Evolutionary conservation across 768 basidiomycete species (phyloP).

Genomic region (Royoungia palumana): DNA sequence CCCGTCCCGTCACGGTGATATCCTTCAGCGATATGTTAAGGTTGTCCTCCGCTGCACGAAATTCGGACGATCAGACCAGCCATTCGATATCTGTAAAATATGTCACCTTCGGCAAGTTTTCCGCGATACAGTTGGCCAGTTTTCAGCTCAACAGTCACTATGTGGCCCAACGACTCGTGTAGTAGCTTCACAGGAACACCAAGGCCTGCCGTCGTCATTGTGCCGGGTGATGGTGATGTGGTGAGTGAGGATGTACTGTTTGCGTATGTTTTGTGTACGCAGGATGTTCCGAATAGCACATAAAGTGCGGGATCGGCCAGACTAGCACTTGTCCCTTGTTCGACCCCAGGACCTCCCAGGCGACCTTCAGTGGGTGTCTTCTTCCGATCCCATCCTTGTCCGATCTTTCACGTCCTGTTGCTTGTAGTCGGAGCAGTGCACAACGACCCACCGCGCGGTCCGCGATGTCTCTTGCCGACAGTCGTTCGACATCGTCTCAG

Average conservation of each 20-base stretch:
- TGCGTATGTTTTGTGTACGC: slow-evolving; percentile 22
- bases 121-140: slow-evolving; percentile 97
- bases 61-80: slow-evolving; percentile 18
- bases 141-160: slow-evolving; percentile 97
- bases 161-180: slow-evolving; percentile 93
- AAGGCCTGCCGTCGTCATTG: slow-evolving; percentile 55
- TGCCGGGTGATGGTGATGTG: slow-evolving; percentile 10
- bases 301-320: too few species aligned
- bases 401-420: background rate
- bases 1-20: slow-evolving; percentile 95
- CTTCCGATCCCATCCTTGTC: background rate
- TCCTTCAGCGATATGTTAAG: slow-evolving; percentile 95
- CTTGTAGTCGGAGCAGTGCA: background rate
- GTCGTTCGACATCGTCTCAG: slow-evolving; percentile 19
- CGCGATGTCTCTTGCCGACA: slow-evolving; percentile 18
- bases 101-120: slow-evolving; percentile 85
- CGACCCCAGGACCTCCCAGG: too few species aligned
- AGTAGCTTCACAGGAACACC: slow-evolving; percentile 96
- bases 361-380: background rate
- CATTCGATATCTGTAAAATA: slow-evolving; percentile 16
- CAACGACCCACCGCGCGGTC: slow-evolving; percentile 9
- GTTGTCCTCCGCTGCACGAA: slow-evolving; percentile 88
- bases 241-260: slow-evolving; percentile 13
- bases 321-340: too few species aligned
- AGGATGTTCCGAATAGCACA: too few species aligned